Conservation (phyloP, 768 basidiomycete species). For the Pleurotus pulmonarius region DNA sequence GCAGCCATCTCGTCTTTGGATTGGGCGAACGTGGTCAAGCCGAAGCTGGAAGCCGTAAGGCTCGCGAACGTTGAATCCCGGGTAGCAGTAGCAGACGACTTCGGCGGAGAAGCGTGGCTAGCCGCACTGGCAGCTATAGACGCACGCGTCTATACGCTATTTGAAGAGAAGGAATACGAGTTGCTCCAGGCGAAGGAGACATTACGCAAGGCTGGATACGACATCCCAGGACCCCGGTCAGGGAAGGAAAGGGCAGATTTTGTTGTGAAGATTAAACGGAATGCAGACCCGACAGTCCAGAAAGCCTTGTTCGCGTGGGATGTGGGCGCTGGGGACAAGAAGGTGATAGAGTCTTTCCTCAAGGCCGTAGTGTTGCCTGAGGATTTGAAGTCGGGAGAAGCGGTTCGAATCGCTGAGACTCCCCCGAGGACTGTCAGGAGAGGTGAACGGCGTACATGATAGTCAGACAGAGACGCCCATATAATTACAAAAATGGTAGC, state of each 20-base stretch:
- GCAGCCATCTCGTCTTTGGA: conserved; percentile 5
- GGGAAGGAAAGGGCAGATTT: conserved; percentile 1
- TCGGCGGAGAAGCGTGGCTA: conserved; percentile 10
- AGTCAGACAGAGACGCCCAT: no score
- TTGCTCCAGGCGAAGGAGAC: neutral
- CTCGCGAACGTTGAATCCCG: neutral
- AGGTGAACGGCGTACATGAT: no score
- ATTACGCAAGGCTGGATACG: neutral
- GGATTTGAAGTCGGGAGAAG: neutral
- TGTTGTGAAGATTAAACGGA: conserved; percentile 3
- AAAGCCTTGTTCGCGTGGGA: conserved; percentile 9
- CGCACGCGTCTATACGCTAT: neutral
- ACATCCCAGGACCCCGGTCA: neutral
- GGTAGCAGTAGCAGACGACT: conserved; percentile 7
- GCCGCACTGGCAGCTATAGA: conserved; percentile 1
- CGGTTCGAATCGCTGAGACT: neutral
- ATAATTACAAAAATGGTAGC: no score
- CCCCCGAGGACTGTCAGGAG: no score
- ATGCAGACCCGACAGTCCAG: neutral
- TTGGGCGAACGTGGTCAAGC: neutral
- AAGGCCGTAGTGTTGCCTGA: neutral
- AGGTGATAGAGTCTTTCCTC: conserved; percentile 2
- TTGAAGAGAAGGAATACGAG: conserved; percentile 6
- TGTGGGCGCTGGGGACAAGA: neutral
- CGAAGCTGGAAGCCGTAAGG: neutral